Evolutionary conservation across 257 asterid species (phyloP), one percentile per base, ranked within the genome.

Genomic region (Verbascum thapsus): DNA sequence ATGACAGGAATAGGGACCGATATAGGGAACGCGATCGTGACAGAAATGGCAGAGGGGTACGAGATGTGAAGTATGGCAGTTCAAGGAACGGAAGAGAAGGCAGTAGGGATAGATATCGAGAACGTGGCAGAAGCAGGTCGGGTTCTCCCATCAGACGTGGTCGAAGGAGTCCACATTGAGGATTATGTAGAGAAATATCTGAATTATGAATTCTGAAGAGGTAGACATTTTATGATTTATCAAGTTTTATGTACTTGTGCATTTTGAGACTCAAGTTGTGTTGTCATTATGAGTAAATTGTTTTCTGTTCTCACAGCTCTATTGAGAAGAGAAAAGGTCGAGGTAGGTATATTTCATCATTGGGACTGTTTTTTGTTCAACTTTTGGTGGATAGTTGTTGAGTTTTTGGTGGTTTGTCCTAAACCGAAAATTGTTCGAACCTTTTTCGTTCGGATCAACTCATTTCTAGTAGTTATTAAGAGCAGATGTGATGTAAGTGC

Each of bases 241-340:
- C 72, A 77, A 79, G 78, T 73, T 63, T 69, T 58, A 66, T 83
- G 92, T 81, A 81, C 53, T 30, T 77, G 85, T 78, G 79, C 53
- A 63, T 72, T 81, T 74, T 80, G 87, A 74, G 83, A 69, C 84
- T 62, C 70, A 60, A 72, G 76, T 67, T 77, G 58, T 69, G 64
- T 73, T 69, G 77, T 76, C 79, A 75, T 74, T 81, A 70, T 75
- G 90, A 77, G 91, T 87, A 80, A 81, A 74, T 67, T 87, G 84
- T 75, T 76, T 80, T 80, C 84, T 88, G 84, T 82, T 81, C 90
- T 88, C 92, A 91, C 98, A 91, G 98, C 90, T 78, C 78, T 84
- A 53, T 75, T 84, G 84, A 83, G 85, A 77, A 89, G 83, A 74
- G 85, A 78, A 80, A 88, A 68, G 81, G 72, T 74, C 77, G 95